Evolutionary conservation across 257 asterid genomes (phyloP), one percentile per base, ranked within the genome.

Genomic region (Scutellaria minor): DNA sequence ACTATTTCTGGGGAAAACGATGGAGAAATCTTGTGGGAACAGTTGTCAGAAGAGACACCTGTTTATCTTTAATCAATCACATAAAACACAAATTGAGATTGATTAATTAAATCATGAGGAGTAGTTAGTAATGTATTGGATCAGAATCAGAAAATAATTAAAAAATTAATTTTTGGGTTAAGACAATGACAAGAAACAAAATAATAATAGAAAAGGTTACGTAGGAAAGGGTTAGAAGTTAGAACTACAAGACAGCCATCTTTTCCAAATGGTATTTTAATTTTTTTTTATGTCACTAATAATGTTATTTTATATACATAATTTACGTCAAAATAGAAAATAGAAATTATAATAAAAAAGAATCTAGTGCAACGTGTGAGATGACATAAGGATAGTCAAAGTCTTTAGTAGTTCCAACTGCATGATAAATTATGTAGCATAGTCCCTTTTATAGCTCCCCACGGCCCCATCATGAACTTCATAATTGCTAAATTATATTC

Each of bases 21-120:
- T 31, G 37, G 37, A 31, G 37, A 31, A 31, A 31, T 31, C 37
- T 31, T 31, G 37, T 31, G 37, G 37, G 37, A 31, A 31, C 37
- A 31, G 37, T 31, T 31, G 37, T 31, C 37, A 31, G 37, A 31
- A 31, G 37, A 31, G 37, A 31, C 37, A 31, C 37, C 37, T 31
- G 37, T 31, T 31, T 31, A 31, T 31, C 37, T 31, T 31, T 31
- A 31, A 31, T 31, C 37, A 31, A 31, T 31, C 37, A 71, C 31
- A 18, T 3, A 18, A 18, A 53, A 53, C 9, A 15, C 5, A 24
- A 56, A 13, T 46, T 44, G 18, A 11, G 9, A 14, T 13, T 31
- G 22, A 71, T 37, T 71, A 71, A 11, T 47, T 47, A 9, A 60
- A 59, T 58, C 18, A 47, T 58, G 39, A 47, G 18, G 53, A 48